These are phyloP conservation scores for Mucor saturninus DNA, from an alignment of 371 early-diverging fungal species.

Conservation along the genomic window DNA sequence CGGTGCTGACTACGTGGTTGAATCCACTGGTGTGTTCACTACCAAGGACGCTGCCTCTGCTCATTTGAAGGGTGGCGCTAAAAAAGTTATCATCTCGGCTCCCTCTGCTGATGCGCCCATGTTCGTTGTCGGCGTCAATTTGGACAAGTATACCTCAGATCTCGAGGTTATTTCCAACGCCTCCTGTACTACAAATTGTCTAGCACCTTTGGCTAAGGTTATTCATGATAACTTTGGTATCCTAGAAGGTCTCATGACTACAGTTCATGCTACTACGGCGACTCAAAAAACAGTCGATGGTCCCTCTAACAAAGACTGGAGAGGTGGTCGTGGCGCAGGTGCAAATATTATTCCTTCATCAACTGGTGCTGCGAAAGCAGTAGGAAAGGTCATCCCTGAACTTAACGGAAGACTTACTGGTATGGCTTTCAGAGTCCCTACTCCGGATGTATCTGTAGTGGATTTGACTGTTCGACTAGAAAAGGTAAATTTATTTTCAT, in stretches of 20 bases:
- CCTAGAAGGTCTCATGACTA: conserved; percentile 92
- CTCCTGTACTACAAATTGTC: conserved; percentile 99
- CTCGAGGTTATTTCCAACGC: conserved; percentile 97
- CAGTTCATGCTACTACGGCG: conserved; percentile 98
- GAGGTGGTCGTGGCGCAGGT: conserved; percentile 95
- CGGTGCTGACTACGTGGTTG: conserved; percentile 96
- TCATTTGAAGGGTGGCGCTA: conserved; percentile 95
- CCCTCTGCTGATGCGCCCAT: conserved; percentile 94
- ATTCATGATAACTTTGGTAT: conserved; percentile 95
- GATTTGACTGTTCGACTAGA: conserved; percentile 95
- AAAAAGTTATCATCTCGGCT: conserved; percentile 99
- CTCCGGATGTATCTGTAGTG: conserved; percentile 97
- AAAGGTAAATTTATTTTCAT: conserved; percentile 52
- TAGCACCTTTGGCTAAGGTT: conserved; percentile 99
- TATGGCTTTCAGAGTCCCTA: conserved; percentile 98
- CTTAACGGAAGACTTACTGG: conserved; percentile 98
- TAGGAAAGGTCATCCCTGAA: conserved; percentile 97
- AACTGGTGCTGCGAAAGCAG: conserved; percentile 99
- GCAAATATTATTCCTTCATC: conserved; percentile 99
- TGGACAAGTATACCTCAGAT: conserved; percentile 84
- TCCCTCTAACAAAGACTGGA: conserved; percentile 97
- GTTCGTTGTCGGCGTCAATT: conserved; percentile 96
- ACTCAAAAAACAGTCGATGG: conserved; percentile 99
- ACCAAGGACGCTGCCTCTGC: conserved; percentile 85
- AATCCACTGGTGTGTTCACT: conserved; percentile 99